These are phyloP conservation scores for Lecanicillium sp. DNA, from an alignment of 2,329 filamentous ascomycete species.

Conservation along the genomic window DNA sequence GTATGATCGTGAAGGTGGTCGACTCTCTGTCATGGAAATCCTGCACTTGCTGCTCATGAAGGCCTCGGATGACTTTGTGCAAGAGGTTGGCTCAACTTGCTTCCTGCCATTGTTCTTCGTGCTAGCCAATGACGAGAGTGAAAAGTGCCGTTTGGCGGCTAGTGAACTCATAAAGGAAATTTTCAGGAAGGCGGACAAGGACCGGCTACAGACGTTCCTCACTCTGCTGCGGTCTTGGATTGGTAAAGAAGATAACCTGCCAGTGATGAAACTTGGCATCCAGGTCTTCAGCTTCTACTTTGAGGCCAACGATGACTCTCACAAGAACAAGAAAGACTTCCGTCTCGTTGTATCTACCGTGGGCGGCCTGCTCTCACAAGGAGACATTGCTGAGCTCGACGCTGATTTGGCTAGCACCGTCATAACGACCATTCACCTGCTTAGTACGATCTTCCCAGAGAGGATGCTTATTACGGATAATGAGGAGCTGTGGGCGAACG, in stretches of 20 bases:
- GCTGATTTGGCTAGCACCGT: constrained; percentile 69
- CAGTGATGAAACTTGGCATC: constrained; percentile 64
- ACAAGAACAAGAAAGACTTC: constrained; percentile 60
- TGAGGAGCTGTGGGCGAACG: constrained; percentile 59
- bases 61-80: constrained; percentile 70
- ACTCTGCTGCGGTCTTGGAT: constrained; percentile 67
- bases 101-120: constrained; percentile 83
- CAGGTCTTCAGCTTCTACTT: constrained; percentile 81
- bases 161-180: constrained; percentile 71
- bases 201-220: constrained; percentile 63
- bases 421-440: constrained; percentile 58
- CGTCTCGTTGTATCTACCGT: constrained; percentile 50
- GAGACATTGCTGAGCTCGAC: constrained; percentile 44
- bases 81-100: constrained; percentile 71
- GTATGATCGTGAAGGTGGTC: constrained; percentile 80
- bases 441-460: constrained; percentile 59
- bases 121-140: constrained; percentile 79
- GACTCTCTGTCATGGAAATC: constrained; percentile 88
- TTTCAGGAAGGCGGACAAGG: constrained; percentile 69
- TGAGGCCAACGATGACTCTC: constrained; percentile 51
- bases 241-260: constrained; percentile 61
- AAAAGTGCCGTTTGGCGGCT: constrained; percentile 76
- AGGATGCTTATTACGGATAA: constrained; percentile 52
- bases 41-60: constrained; percentile 81
- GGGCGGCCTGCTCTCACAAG: constrained; percentile 42